phyloP scores from a whole-genome alignment of 352 stramenopile species.

The Pythium scleroteichum region DNA sequence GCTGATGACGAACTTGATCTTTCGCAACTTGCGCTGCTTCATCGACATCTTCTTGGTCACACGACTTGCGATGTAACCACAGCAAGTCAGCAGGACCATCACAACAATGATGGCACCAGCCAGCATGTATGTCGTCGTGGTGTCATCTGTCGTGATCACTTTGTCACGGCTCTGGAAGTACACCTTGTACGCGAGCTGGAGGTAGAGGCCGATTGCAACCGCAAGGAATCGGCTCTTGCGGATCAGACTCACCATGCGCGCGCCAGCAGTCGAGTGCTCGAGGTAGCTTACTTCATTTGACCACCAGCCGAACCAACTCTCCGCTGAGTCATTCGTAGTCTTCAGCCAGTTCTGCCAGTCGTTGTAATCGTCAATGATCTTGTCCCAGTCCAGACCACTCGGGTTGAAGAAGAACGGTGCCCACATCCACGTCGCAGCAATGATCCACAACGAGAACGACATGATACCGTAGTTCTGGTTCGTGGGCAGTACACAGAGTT shows the following conservation, averaged over 20 bases:
- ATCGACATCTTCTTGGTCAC: constrained; percentile 91
- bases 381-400: constrained; percentile 97
- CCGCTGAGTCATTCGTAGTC: constrained; percentile 82
- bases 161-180: constrained; percentile 71
- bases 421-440: constrained; percentile 89
- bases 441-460: constrained; percentile 97
- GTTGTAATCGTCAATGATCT: constrained; percentile 94
- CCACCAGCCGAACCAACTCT: constrained; percentile 90
- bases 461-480: constrained; percentile 97
- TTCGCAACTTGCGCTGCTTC: constrained; percentile 88
- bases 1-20: constrained; percentile 85
- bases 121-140: constrained; percentile 65
- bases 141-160: constrained; percentile 53
- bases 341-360: constrained; percentile 95
- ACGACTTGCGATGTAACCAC: constrained; percentile 80
- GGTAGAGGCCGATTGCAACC: constrained; percentile 45
- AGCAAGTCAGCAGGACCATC: constrained; percentile 75
- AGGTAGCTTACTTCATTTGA: constrained; percentile 80
- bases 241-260: constrained; percentile 67
- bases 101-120: constrained; percentile 66
- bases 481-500: constrained; percentile 91
- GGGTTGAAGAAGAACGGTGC: constrained; percentile 95
- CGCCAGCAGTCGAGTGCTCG: constrained; percentile 69
- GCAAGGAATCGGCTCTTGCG: constrained; percentile 82
- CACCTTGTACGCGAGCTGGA: constrained; percentile 60